Base-by-base conservation (phyloP, 768 basidiomycete genomes). In the Pulveroboletus frians region DNA sequence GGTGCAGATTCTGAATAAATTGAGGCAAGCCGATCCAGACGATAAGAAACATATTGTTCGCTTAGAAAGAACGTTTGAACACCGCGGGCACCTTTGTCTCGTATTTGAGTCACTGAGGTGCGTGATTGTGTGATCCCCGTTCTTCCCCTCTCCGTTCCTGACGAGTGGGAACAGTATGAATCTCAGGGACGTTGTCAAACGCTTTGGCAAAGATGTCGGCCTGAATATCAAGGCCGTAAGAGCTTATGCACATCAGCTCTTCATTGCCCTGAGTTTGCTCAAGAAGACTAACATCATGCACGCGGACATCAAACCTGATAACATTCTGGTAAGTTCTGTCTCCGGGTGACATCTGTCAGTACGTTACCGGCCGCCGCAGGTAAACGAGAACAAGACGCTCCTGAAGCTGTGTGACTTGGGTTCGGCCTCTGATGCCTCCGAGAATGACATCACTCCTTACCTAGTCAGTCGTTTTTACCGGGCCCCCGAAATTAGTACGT, bases 221-320 rank as follows among this genome's bases (percentile, higher is more conserved):
- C 73, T 99, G 20, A 96, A 97, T 61, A 87, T 98, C 60, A 82
- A 85, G 57, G 96, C 96, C 43, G 96, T 99, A n/a, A 83, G 95
- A 57, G 93, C 94, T n/a, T 99, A 99, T 65, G 85, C 96, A 27
- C 91, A 95, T 58, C 96, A 99, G 63, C 82, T 99, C 45, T 94
- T 98, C 70, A 77, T 97, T 45, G 80, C 91, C 15, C 68, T 98
- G 54, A 80, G 87, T 56, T 73, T 94, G 47, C 73, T 98, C 63
- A 81, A 83, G 56, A 97, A 97, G 71, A 79, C 83, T 51, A 92
- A 88, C 56, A 83, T 98, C 51, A 96, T 97, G 81, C 96, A 99
- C 61, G 96, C 96, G 7, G 96, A 99, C 64, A 90, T 99, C 66
- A 98, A 98, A 69, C 96, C 96, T 17, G 96, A 98, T 66, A 98